Percentiles rank a stretch among this genome's conserved stretches.
Conservation (phyloP, 75 land plant species). For the Cunninghamia lanceolata region DNA sequence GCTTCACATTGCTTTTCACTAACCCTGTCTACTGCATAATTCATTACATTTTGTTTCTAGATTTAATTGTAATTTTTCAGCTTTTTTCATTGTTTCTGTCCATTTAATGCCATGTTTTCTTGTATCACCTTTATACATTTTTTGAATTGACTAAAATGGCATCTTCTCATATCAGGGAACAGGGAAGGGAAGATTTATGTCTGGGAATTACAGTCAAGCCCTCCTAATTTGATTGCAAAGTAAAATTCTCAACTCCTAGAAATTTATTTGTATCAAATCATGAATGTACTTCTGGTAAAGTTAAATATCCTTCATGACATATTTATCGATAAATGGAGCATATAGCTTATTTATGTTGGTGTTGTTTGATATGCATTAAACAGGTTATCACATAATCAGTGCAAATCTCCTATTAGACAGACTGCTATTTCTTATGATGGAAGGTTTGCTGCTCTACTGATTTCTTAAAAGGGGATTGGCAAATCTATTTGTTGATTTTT, state of each 20-base stretch:
- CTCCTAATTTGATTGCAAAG: conserved; percentile 86
- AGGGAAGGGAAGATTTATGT: conserved; percentile 94
- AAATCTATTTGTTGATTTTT: neutral
- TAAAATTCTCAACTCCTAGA: conserved; percentile 10
- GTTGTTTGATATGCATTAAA: neutral
- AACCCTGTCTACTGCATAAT: neutral
- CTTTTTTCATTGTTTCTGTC: neutral
- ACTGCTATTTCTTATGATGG: conserved; percentile 97
- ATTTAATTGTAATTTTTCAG: neutral
- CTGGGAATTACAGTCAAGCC: conserved; percentile 93
- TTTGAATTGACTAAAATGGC: neutral
- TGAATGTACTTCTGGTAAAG: neutral
- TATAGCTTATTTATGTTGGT: neutral
- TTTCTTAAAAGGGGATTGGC: neutral
- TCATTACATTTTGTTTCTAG: neutral
- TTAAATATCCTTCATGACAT: neutral
- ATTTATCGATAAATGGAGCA: neutral
- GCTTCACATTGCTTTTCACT: neutral
- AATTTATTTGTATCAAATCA: neutral
- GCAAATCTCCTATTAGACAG: conserved; percentile 89
- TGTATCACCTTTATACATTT: neutral
- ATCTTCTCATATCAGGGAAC: conserved; percentile 54
- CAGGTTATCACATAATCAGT: conserved; percentile 79
- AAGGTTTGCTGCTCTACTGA: conserved; percentile 44
- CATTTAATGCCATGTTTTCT: neutral